Conservation (phyloP, 2,329 filamentous ascomycete genomes). For the Trichothecium sympodiale region DNA sequence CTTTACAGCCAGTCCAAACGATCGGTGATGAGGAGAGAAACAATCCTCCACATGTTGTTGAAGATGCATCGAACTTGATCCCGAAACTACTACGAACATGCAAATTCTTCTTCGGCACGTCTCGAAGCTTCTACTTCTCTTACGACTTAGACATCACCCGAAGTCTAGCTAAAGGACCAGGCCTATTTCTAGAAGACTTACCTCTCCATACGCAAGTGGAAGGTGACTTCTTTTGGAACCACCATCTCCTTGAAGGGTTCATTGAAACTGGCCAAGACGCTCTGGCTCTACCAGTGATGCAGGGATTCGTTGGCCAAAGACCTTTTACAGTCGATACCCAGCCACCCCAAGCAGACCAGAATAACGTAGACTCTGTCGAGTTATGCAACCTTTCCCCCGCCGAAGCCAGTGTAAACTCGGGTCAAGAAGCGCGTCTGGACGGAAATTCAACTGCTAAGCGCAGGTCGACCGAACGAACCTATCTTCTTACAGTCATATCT, state of each 20-base stretch:
- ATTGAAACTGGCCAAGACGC: slow-evolving; percentile 60
- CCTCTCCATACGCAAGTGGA: slow-evolving; percentile 67
- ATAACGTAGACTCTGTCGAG: slow-evolving; percentile 33
- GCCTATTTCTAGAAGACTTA: slow-evolving; percentile 10
- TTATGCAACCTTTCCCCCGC: slow-evolving; percentile 25
- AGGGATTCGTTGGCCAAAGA: slow-evolving; percentile 86
- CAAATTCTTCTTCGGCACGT: slow-evolving; percentile 72
- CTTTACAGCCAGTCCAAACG: slow-evolving; percentile 5
- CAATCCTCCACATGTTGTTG: background rate
- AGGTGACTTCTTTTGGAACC: slow-evolving; percentile 84
- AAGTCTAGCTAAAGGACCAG: slow-evolving; percentile 30
- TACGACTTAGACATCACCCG: slow-evolving; percentile 90
- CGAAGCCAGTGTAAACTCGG: slow-evolving; percentile 1
- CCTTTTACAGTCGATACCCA: slow-evolving; percentile 62
- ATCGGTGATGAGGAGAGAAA: slow-evolving; percentile 1
- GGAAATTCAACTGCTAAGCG: slow-evolving; percentile 25
- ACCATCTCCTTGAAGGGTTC: slow-evolving; percentile 61
- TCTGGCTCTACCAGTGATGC: slow-evolving; percentile 72
- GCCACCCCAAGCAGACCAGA: slow-evolving; percentile 42
- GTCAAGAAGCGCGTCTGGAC: slow-evolving; percentile 6
- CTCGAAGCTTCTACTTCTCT: slow-evolving; percentile 84
- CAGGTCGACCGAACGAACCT: slow-evolving; percentile 41
- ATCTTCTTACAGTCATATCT: slow-evolving; percentile 84
- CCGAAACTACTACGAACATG: slow-evolving; percentile 79
- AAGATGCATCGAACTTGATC: slow-evolving; percentile 41